phyloP scores from a whole-genome alignment of 805 yeast genomes.

The Kluyveromyces wickerhamii region DNA sequence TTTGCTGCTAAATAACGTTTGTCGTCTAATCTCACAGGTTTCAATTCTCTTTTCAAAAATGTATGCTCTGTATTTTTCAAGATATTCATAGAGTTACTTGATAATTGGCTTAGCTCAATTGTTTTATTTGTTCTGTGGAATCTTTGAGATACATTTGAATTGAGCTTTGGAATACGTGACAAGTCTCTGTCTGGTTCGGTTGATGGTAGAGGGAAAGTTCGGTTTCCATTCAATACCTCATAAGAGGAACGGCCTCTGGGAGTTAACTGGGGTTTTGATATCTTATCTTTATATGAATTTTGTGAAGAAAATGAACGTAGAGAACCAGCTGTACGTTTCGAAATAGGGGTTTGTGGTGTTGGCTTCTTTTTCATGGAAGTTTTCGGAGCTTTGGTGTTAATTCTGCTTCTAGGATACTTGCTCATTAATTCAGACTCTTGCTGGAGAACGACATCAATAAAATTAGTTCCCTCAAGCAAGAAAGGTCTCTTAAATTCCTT shows the following conservation, averaged over 20 bases:
- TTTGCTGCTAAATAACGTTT: background rate
- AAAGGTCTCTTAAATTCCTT: constrained; percentile 32
- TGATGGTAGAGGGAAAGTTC: no score
- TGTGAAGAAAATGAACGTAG: background rate
- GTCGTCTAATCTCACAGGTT: background rate
- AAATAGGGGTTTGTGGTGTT: background rate
- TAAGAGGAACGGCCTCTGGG: no score
- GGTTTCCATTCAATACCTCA: no score
- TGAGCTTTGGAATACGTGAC: background rate
- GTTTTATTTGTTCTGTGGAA: background rate
- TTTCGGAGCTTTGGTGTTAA: constrained; percentile 9
- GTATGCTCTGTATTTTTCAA: background rate
- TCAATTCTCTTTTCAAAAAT: background rate
- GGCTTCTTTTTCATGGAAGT: background rate
- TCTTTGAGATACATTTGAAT: background rate
- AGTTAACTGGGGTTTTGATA: background rate
- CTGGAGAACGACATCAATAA: constrained; percentile 21
- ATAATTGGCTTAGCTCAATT: background rate
- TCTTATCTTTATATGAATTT: background rate
- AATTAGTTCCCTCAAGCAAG: constrained; percentile 18
- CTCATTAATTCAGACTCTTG: constrained; percentile 28
- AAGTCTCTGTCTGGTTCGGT: no score
- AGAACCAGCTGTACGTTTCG: background rate
- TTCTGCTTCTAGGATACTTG: constrained; percentile 29
- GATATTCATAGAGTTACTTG: background rate